Percentiles rank a stretch among this genome's conserved stretches.
phyloP scores from a whole-genome alignment of 2,329 filamentous ascomycete species.

The Cryphonectria parasitica region DNA sequence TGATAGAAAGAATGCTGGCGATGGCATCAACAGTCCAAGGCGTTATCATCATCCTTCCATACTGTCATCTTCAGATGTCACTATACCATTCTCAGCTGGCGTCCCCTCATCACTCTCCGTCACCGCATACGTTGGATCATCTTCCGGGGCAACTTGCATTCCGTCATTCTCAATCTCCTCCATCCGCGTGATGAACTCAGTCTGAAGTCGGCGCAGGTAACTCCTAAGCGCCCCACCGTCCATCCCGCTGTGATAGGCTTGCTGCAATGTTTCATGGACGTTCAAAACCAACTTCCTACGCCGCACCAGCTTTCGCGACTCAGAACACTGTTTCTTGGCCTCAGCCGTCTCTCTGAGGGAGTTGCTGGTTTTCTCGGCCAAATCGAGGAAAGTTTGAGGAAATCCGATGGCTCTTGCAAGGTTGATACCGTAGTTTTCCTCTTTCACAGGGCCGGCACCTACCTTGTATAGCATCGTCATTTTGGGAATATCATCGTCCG shows the following conservation, averaged over 20 bases:
- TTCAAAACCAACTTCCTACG: slow-evolving; percentile 74
- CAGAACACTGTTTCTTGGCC: slow-evolving; percentile 61
- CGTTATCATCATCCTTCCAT: neutral
- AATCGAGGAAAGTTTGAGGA: slow-evolving; percentile 67
- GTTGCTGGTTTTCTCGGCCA: slow-evolving; percentile 68
- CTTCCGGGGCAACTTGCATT: neutral
- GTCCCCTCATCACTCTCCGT: neutral
- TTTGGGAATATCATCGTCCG: slow-evolving; percentile 54
- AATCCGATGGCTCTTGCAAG: slow-evolving; percentile 77
- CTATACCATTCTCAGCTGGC: neutral
- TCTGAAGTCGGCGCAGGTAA: slow-evolving; percentile 71
- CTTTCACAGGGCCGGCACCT: slow-evolving; percentile 68
- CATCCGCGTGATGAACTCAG: slow-evolving; percentile 77
- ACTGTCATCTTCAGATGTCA: slow-evolving; percentile 10
- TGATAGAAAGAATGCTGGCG: neutral
- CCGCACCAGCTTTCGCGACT: slow-evolving; percentile 61
- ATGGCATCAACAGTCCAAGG: neutral
- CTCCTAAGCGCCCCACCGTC: slow-evolving; percentile 63
- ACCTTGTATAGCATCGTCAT: slow-evolving; percentile 92
- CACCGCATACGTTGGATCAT: neutral
- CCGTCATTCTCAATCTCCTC: slow-evolving; percentile 57
- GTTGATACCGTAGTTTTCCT: slow-evolving; percentile 81
- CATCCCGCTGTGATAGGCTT: slow-evolving; percentile 68
- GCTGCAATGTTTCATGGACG: slow-evolving; percentile 71
- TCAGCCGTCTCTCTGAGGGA: slow-evolving; percentile 63